These are phyloP conservation scores for Malus sylvestris DNA, from an alignment of 306 rosid genomes.

Conservation along the genomic window DNA sequence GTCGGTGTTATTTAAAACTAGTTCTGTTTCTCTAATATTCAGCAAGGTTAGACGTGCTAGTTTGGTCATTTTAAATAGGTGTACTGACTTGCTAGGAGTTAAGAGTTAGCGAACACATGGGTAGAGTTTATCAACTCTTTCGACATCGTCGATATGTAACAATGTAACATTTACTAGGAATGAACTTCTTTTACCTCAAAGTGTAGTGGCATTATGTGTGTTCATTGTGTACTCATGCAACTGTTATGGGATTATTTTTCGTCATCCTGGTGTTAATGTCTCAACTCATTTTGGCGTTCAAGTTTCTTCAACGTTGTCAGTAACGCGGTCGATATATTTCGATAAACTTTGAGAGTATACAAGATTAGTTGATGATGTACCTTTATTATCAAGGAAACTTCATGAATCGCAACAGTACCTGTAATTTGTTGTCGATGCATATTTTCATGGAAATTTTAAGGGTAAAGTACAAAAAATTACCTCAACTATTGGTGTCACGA, in stretches of 20 bases:
- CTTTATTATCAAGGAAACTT: neutral
- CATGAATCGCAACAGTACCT: neutral
- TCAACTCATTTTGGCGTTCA: neutral
- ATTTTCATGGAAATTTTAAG: neutral
- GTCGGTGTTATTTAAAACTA: neutral
- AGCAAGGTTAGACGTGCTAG: neutral
- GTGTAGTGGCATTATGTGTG: neutral
- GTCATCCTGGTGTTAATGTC: neutral
- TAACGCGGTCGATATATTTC: neutral
- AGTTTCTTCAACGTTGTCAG: neutral
- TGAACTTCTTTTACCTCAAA: neutral
- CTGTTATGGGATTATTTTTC: neutral
- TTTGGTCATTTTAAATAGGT: neutral
- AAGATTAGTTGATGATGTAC: neutral
- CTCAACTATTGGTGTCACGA: too few relatives aligned
- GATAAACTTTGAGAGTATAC: neutral
- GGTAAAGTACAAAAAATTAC: too few relatives aligned
- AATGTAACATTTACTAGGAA: constrained; percentile 7
- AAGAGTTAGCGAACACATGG: constrained; percentile 8
- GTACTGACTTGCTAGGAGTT: constrained; percentile 12
- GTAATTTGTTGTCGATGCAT: neutral
- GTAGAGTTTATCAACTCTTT: neutral
- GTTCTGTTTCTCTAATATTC: neutral
- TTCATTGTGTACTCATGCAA: neutral
- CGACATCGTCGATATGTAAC: neutral